These are phyloP conservation scores for Sporothrix humicola DNA, from an alignment of 2,329 filamentous ascomycete genomes.

Conservation along the genomic window DNA sequence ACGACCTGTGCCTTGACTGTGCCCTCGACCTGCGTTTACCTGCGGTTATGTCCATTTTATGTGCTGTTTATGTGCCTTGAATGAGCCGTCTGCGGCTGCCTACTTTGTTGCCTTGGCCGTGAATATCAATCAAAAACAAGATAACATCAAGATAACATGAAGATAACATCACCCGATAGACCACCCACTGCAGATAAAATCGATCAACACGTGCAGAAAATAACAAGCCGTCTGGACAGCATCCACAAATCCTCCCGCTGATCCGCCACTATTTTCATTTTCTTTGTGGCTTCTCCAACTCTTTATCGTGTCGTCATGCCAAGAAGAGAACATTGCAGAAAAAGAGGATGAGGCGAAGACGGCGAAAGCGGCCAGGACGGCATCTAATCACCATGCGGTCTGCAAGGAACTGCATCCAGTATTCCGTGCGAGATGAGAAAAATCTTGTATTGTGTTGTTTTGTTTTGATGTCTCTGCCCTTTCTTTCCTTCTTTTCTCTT, in stretches of 20 bases:
- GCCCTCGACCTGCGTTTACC: too few species aligned
- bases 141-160: not conserved
- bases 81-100: not conserved
- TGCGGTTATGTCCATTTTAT: too few species aligned
- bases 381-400: too few species aligned
- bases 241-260: not conserved
- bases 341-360: not conserved
- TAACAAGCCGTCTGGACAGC: not conserved
- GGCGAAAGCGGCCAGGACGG: too few species aligned
- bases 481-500: not conserved
- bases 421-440: not conserved
- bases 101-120: not conserved
- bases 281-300: too few species aligned
- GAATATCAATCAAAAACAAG: not conserved
- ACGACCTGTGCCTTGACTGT: not conserved
- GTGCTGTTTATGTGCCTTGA: not conserved
- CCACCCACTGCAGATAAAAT: not conserved
- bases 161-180: too few species aligned
- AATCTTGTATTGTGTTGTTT: too few species aligned
- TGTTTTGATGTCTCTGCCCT: not conserved
- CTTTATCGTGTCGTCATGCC: slow-evolving; percentile 1
- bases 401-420: too few species aligned
- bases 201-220: slow-evolving; percentile 1
- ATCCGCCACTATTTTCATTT: not conserved
- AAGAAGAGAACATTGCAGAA: not conserved